These are phyloP conservation scores for Neurospora sp. DNA, from an alignment of 495 filamentous ascomycete species.

Conservation along the genomic window DNA sequence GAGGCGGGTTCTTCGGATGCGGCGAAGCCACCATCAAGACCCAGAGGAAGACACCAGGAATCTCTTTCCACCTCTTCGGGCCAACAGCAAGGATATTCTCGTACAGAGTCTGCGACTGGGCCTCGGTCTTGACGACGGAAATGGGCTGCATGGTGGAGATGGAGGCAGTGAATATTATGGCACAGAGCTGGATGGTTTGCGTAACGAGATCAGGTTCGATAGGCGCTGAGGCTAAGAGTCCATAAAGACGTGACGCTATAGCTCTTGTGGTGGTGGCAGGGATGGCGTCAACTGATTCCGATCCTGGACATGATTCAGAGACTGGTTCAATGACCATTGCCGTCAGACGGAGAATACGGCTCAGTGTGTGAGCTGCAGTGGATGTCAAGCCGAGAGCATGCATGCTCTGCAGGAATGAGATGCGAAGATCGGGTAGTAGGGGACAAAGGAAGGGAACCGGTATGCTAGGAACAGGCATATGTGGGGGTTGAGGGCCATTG, in stretches of 20 bases:
- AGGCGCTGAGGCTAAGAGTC: neutral
- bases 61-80: constrained; percentile 7
- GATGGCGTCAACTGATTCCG: neutral
- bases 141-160: neutral
- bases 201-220: neutral
- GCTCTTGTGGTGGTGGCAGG: neutral
- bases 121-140: neutral
- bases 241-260: neutral
- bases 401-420: neutral
- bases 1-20: neutral
- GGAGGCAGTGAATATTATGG: neutral
- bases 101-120: neutral
- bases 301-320: neutral
- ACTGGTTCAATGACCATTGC: constrained; percentile 5
- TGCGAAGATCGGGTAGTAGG: neutral
- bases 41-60: constrained; percentile 19
- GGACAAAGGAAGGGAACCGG: neutral
- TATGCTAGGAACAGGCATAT: neutral
- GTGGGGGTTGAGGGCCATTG: neutral
- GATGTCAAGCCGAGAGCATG: neutral
- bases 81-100: neutral
- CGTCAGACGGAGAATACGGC: constrained; percentile 11
- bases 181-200: constrained; percentile 4
- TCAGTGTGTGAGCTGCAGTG: constrained; percentile 4
- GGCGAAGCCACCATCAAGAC: constrained; percentile 9